Evolutionary conservation across 257 asterid species (phyloP), one percentile per base, ranked within the genome.

Genomic region (Sherardia arvensis): DNA sequence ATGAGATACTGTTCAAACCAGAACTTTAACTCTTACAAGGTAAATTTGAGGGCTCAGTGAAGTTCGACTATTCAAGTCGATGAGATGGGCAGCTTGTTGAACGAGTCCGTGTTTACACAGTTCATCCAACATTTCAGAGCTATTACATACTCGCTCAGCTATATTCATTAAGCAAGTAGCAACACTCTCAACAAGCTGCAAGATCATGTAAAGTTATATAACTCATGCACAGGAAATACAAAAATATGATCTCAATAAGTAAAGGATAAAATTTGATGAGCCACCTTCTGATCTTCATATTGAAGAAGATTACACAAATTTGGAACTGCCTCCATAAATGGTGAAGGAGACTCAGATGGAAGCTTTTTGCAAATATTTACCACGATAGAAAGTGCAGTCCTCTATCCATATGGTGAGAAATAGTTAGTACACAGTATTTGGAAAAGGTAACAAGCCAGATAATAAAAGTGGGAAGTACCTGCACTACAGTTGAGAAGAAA

Each of bases 301-400:
- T 84, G 92, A 64, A 93, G 96, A 83, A 90, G 88, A 78, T 87
- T 83, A 75, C 99, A 90, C 84, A 93, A 80, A 61, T 77, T 73
- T 8, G 99, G 99, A 79, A 93, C 94, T 30, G 99, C 90, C 66
- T 87, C 95, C 96, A 89, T 85, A 73, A 84, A 84, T 63, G 75
- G 94, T 33, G 88, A 70, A 49, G 83, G 83, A 65, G 80, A 70
- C 54, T 83, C 97, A 30, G 95, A 69, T 49, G 96, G 83, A 64
- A 87, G 81, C 56, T 90, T 90, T 83, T 90, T 83, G 65, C 96
- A 93, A 48, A 84, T 81, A 74, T 93, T 87, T 62, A 83, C 87
- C 76, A 90, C 94, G 12, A 90, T 84, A 54, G 97, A 87, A 59
- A 90, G 90, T 18, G 97, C 99, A 71, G 85, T 86, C 83, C 99